Base-by-base conservation (phyloP, 108 stramenopile genomes). In the Aureococcus anophagefferens region DNA sequence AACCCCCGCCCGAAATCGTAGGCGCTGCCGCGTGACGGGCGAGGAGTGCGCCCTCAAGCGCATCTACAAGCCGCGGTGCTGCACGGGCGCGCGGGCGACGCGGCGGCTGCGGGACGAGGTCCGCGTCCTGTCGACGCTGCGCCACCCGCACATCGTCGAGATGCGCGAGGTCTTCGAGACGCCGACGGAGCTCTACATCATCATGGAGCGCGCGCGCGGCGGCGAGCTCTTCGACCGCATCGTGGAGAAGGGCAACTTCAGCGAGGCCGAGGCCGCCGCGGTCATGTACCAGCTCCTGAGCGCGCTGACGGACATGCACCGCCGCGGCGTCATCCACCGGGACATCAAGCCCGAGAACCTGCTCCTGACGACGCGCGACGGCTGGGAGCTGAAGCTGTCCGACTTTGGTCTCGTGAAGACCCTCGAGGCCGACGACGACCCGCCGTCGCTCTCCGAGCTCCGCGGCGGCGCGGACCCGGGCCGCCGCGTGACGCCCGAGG, bases 161-260 rank as follows among this genome's bases (percentile, higher is more conserved):
- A 59, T 59, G 51, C 51, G 51, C 51, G 51, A 59, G 51, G 51
- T 59, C 51, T 59, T 59, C 25, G 51, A 59, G 25, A 59, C 51
- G 51, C 51, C 51, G 17, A 25, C 51, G 13, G 51, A 59, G 51
- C 93, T 88, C 73, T 96, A 93, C 71, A 75, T 96, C 67, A 90
- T 94, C 4, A 88, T 93, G 78, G 96, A 97, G 81, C 77, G 80
- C n/a, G 89, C 91, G 84, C 46, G 70, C 59, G 96, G 98, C 28
- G 98, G 96, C 5, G 98, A 97, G 78, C 82, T 99, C n/a, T 97
- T 97, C 69, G 94, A 96, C 83, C 86, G 93, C 15, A 94, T 99
- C 72, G 93, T 95, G 21, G 79, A 84, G 14, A 93, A 93, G 81
- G 87, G 88, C 68, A 88, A 73, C 66, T 98, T 96, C 80, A 91